Conservation (phyloP, 305 asterid species). For the Fraxinus velutina region DNA sequence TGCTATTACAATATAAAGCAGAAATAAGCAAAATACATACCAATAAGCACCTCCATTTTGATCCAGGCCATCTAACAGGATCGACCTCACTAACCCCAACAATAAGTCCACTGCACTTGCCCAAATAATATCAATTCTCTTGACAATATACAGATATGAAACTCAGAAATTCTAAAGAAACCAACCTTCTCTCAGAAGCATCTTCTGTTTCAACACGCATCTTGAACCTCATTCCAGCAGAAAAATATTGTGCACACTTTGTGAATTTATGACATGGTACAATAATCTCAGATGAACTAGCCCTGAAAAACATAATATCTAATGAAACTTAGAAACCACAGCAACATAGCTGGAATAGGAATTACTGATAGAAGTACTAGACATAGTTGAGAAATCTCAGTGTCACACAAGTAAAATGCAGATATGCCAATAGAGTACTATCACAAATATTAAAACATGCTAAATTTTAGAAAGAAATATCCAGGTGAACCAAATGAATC, state of each 20-base stretch:
- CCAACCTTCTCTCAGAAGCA: conserved; percentile 87
- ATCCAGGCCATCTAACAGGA: conserved; percentile 87
- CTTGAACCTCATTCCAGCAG: conserved; percentile 86
- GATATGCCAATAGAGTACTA: not conserved
- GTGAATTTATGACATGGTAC: conserved; percentile 69
- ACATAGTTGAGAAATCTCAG: not conserved
- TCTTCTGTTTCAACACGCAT: conserved; percentile 82
- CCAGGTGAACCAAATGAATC: not conserved
- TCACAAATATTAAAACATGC: not conserved
- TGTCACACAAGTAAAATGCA: not conserved
- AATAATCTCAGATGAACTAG: conserved; percentile 69
- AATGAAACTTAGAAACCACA: not conserved
- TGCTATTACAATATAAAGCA: not conserved
- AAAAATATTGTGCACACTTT: conserved; percentile 60
- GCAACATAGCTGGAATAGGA: not conserved
- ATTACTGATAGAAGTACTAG: not conserved
- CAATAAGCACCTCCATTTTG: conserved; percentile 89
- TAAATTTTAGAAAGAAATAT: not conserved
- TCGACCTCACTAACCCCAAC: conserved; percentile 72
- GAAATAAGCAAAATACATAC: conserved; percentile 34
- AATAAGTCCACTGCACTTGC: conserved; percentile 73
- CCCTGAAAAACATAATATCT: conserved; percentile 45
- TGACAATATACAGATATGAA: not conserved
- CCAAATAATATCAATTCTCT: conserved; percentile 20
- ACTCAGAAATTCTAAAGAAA: not conserved